Evolutionary conservation across 2,329 filamentous ascomycete genomes (phyloP).

Genomic region (Claviceps cyperi): DNA sequence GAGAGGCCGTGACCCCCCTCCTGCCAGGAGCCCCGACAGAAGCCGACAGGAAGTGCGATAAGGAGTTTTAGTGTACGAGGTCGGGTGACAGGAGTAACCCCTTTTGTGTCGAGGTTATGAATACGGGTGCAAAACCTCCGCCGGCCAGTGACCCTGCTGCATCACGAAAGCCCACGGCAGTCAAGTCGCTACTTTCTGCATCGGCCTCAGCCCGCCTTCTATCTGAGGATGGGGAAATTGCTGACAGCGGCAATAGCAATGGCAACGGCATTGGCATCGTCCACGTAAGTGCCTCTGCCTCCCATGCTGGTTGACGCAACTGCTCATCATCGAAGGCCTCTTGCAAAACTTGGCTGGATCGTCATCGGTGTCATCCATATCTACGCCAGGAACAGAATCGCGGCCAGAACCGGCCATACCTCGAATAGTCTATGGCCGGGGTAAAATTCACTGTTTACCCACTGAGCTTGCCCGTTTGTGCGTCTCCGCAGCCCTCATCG

Average conservation of each 20-base stretch:
- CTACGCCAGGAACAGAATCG: slow-evolving; percentile 2
- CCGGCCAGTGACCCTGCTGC: not conserved
- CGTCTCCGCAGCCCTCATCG: slow-evolving; percentile 21
- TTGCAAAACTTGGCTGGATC: not conserved
- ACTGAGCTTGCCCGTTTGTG: slow-evolving; percentile 19
- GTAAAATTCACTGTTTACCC: slow-evolving; percentile 18
- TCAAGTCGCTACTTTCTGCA: not conserved
- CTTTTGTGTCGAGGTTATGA: slow-evolving; percentile 1
- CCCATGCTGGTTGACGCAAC: not conserved
- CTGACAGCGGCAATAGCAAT: not conserved
- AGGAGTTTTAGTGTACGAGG: too few species aligned
- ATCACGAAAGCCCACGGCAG: not conserved
- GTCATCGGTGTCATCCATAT: slow-evolving; percentile 1
- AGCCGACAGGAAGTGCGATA: too few species aligned
- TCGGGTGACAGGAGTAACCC: not conserved
- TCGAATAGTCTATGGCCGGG: slow-evolving; percentile 21
- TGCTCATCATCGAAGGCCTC: slow-evolving; percentile 3
- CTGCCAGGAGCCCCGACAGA: not conserved
- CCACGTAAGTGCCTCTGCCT: not conserved
- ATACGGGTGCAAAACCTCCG: not conserved
- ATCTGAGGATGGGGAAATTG: not conserved
- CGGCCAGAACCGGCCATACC: slow-evolving; percentile 10
- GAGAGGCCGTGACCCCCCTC: slow-evolving; percentile 3
- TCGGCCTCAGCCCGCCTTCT: not conserved
- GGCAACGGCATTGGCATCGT: not conserved